Evolutionary conservation across 805 yeast species (phyloP).

Genomic region (Jamesozyma gamospora): DNA sequence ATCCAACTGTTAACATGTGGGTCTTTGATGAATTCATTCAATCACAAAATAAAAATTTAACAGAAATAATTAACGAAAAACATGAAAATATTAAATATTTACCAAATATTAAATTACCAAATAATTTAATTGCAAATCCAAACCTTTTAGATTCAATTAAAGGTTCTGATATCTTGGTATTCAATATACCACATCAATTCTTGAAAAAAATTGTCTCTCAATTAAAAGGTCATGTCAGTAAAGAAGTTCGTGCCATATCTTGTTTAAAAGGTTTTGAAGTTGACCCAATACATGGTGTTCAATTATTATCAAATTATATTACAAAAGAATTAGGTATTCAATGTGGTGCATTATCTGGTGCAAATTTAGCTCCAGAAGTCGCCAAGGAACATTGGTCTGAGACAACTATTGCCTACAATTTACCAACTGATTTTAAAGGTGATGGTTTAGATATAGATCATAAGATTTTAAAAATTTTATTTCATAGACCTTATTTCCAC

Average conservation of each 20-base stretch:
- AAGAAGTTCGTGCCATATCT: constrained; percentile 76
- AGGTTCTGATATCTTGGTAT: constrained; percentile 78
- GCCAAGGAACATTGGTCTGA: constrained; percentile 95
- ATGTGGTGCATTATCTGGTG: constrained; percentile 96
- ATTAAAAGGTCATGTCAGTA: constrained; percentile 64
- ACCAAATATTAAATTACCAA: constrained; percentile 80
- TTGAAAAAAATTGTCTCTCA: constrained; percentile 66
- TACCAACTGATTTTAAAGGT: constrained; percentile 50
- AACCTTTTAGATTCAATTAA: constrained; percentile 64
- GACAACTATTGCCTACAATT: constrained; percentile 86
- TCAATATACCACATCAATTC: constrained; percentile 97
- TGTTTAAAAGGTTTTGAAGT: constrained; percentile 95
- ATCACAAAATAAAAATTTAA: constrained; percentile 55
- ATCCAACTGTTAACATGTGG: constrained; percentile 85
- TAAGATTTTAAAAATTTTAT: constrained; percentile 60
- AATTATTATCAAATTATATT: constrained; percentile 69
- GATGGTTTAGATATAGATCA: constrained; percentile 50
- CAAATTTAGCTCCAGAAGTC: constrained; percentile 94
- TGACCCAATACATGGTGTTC: constrained; percentile 63
- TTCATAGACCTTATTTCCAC: constrained; percentile 98
- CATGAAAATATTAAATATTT: constrained; percentile 94
- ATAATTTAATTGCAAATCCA: constrained; percentile 82
- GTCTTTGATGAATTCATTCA: constrained; percentile 78
- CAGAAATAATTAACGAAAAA: constrained; percentile 79
- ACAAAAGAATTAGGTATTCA: constrained; percentile 72